These are phyloP conservation scores for Sporisorium scitamineum DNA, from an alignment of 1,284 basidiomycete genomes.

Conservation along the genomic window DNA sequence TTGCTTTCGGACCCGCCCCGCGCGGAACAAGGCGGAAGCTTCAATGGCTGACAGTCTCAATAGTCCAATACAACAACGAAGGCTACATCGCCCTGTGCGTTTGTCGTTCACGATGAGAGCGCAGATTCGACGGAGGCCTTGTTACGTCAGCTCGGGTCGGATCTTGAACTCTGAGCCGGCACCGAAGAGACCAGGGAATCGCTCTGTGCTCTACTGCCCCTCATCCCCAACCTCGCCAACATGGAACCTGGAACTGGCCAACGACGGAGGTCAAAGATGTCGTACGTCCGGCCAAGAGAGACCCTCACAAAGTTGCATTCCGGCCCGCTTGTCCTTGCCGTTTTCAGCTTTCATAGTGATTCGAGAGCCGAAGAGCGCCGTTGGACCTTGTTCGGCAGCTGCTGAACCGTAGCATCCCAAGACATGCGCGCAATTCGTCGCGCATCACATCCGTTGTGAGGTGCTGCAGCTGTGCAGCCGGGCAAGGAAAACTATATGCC, in stretches of 20 bases:
- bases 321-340: no score
- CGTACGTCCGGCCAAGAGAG: no score
- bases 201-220: neutral
- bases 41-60: no score
- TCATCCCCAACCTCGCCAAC: neutral
- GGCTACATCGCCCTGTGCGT: no score
- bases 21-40: neutral
- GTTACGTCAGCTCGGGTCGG: conserved; percentile 5
- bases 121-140: neutral
- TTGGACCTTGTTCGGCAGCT: neutral
- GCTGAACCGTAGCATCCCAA: neutral
- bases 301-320: no score
- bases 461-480: neutral
- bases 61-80: neutral
- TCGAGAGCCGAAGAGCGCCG: no score
- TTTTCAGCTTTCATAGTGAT: no score
- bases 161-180: conserved; percentile 3
- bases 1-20: no score
- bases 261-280: no score
- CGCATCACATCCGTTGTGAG: conserved; percentile 1
- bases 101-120: neutral
- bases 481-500: no score
- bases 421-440: neutral
- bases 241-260: no score
- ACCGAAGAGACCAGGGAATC: neutral